Percentiles rank a stretch among this genome's conserved stretches.
Conservation (phyloP, 2,329 filamentous ascomycete genomes). For the Lasiodiplodia sp. region DNA sequence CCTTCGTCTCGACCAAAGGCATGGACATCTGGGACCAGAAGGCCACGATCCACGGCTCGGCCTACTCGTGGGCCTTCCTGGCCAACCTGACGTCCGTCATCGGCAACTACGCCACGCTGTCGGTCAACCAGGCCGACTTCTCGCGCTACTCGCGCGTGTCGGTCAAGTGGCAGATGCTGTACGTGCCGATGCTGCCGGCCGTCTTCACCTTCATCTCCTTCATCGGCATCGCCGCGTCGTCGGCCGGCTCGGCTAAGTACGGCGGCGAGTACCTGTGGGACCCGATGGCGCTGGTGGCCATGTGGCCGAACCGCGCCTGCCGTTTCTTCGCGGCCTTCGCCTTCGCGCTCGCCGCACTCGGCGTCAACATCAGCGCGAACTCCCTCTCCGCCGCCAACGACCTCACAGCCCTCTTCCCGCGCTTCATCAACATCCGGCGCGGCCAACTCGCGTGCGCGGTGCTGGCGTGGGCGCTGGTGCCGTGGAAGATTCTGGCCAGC, state of each 20-base stretch:
- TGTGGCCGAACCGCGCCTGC: constrained; percentile 48
- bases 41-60: constrained; percentile 55
- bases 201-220: constrained; percentile 62
- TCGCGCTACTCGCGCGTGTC: constrained; percentile 58
- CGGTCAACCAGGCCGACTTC: constrained; percentile 66
- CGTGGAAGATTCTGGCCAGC: constrained; percentile 55
- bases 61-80: constrained; percentile 63
- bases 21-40: constrained; percentile 57
- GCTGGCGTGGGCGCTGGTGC: constrained; percentile 53
- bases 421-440: constrained; percentile 60
- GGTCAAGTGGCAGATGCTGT: constrained; percentile 59
- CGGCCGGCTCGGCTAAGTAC: constrained; percentile 61
- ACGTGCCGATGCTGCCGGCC: constrained; percentile 59
- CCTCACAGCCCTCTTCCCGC: constrained; percentile 59
- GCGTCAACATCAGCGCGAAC: constrained; percentile 63
- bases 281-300: constrained; percentile 48
- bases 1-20: constrained; percentile 63
- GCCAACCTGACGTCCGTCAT: constrained; percentile 59
- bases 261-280: constrained; percentile 58
- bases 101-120: constrained; percentile 60
- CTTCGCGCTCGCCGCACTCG: constrained; percentile 58
- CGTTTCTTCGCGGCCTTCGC: constrained; percentile 52
- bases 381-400: constrained; percentile 62
- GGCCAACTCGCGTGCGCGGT: constrained; percentile 56
- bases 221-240: constrained; percentile 66